These are phyloP conservation scores for Mucor mucedo DNA, from an alignment of 371 early-diverging fungal species.

Conservation along the genomic window DNA sequence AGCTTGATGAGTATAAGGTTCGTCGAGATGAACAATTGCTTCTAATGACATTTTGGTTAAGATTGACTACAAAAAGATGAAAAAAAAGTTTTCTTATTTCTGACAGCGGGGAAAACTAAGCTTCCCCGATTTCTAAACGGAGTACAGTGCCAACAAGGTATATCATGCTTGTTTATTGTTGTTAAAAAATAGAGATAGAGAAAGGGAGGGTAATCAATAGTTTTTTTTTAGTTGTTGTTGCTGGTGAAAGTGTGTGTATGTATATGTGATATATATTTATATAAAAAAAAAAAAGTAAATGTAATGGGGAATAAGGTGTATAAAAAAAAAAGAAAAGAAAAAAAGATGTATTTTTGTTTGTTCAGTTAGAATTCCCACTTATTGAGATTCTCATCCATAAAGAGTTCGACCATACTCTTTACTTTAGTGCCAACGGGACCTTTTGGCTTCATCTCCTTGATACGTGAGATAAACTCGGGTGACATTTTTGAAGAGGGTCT, in stretches of 20 bases:
- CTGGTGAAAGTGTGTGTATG: too few relatives aligned
- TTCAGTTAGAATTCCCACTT: slow-evolving; percentile 45
- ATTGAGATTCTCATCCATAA: slow-evolving; percentile 53
- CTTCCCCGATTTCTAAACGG: too few relatives aligned
- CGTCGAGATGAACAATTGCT: slow-evolving; percentile 52
- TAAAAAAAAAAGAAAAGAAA: neutral
- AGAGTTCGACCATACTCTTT: slow-evolving; percentile 50
- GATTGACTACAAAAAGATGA: neutral
- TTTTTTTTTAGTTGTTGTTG: too few relatives aligned
- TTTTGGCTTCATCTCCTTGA: slow-evolving; percentile 47
- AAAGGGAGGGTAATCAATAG: too few relatives aligned
- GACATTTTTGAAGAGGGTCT: slow-evolving; percentile 28
- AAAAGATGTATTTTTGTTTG: neutral
- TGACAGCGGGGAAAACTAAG: too few relatives aligned
- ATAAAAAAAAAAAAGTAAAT: too few relatives aligned
- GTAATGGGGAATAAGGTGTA: neutral
- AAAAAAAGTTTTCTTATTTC: neutral
- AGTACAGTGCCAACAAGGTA: too few relatives aligned
- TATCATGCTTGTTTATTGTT: too few relatives aligned
- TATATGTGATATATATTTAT: neutral
- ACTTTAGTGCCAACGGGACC: slow-evolving; percentile 42
- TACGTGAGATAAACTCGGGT: slow-evolving; percentile 26
- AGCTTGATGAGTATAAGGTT: slow-evolving; percentile 47
- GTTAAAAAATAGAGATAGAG: too few relatives aligned
- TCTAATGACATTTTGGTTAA: slow-evolving; percentile 10